A percentile compares a stretch with the other conserved stretches of the same genome.
Evolutionary conservation across 2,329 filamentous ascomycete species (phyloP).

Genomic region (Talaromyces sp.): DNA sequence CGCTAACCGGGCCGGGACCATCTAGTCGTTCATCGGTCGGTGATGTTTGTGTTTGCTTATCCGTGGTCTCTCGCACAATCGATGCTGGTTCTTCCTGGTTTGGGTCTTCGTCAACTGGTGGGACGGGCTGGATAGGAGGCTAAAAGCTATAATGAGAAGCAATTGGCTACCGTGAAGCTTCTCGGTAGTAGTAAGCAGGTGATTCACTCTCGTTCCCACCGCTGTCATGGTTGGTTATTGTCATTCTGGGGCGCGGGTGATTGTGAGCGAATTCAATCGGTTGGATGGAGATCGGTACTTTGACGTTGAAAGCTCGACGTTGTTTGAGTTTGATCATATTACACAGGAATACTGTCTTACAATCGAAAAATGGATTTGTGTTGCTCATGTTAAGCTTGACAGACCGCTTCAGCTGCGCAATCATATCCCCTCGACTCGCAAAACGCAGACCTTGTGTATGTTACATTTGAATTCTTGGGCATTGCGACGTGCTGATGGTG

Average conservation of each 20-base stretch:
- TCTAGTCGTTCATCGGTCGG: too few relatives aligned
- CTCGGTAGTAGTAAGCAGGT: constrained; percentile 80
- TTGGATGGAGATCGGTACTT: constrained; percentile 81
- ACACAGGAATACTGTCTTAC: constrained; percentile 57
- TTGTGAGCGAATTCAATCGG: constrained; percentile 83
- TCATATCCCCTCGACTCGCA: constrained; percentile 73
- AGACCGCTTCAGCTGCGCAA: constrained; percentile 81
- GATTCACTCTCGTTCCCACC: constrained; percentile 10
- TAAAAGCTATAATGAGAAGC: constrained; percentile 93
- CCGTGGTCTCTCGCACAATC: too few relatives aligned
- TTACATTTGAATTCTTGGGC: constrained; percentile 10
- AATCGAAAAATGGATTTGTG: neutral
- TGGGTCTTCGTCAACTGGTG: too few relatives aligned
- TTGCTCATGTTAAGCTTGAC: neutral
- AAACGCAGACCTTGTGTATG: constrained; percentile 77
- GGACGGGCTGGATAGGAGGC: too few relatives aligned
- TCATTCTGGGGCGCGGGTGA: constrained; percentile 46
- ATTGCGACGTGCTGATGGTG: neutral
- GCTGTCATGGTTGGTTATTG: neutral
- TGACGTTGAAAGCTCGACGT: constrained; percentile 81
- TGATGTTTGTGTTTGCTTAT: too few relatives aligned
- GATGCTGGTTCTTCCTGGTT: too few relatives aligned
- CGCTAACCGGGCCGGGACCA: too few relatives aligned
- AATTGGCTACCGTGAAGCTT: constrained; percentile 83
- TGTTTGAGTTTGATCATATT: constrained; percentile 82